A percentile compares a stretch with the other conserved stretches of the same genome.
phyloP scores from a whole-genome alignment of 2,329 filamentous ascomycete species.

The Leptographium procerum region DNA sequence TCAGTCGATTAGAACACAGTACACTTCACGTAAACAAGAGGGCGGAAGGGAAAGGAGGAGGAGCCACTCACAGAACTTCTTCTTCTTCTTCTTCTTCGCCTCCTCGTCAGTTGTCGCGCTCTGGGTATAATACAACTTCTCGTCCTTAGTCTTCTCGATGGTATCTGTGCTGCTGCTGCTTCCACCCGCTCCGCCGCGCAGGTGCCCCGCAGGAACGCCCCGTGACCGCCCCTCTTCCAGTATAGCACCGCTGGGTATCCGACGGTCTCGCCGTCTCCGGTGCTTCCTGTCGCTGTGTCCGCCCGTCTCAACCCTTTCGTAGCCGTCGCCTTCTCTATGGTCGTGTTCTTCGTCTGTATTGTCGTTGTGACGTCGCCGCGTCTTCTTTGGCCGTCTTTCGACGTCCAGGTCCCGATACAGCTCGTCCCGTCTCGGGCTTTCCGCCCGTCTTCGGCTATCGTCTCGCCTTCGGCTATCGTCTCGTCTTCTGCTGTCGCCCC shows the following conservation, averaged over 20 bases:
- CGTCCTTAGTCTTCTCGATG: conserved; percentile 38
- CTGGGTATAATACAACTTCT: conserved; percentile 21
- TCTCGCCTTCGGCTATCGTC: not conserved
- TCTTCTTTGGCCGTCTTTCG: not conserved
- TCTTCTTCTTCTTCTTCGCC: conserved; percentile 36
- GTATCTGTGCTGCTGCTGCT: conserved; percentile 38
- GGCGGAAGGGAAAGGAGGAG: not conserved
- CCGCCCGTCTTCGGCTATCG: not conserved
- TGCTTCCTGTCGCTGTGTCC: conserved; percentile 7
- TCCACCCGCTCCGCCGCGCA: conserved; percentile 34
- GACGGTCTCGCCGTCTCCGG: conserved; percentile 24
- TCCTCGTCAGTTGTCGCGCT: conserved; percentile 20
- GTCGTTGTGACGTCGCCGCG: not conserved
- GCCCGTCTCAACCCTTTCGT: conserved; percentile 7
- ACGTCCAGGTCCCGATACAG: not conserved
- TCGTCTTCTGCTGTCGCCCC: not conserved
- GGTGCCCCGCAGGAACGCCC: conserved; percentile 7
- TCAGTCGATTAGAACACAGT: not conserved
- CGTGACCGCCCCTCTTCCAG: conserved; percentile 52
- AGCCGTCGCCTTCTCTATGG: conserved; percentile 1
- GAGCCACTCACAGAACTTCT: conserved; percentile 45
- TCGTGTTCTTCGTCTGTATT: not conserved
- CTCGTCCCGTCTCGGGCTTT: not conserved
- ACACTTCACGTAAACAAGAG: not conserved
- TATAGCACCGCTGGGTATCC: conserved; percentile 59